These are phyloP conservation scores for Fusarium virguliforme DNA, from an alignment of 2,329 filamentous ascomycete genomes.

Conservation along the genomic window DNA sequence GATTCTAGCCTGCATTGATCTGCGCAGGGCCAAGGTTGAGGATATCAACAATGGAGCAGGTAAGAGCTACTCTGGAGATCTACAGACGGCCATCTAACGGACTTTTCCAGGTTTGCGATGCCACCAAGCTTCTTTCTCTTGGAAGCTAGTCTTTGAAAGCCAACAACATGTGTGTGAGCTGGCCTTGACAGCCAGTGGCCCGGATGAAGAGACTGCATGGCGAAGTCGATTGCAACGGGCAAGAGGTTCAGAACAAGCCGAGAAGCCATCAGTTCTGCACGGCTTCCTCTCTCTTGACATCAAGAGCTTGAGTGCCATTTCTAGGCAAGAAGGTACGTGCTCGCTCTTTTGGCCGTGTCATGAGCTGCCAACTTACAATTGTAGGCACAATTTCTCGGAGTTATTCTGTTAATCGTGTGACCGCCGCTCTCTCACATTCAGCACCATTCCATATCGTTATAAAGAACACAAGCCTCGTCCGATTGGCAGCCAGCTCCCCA, in stretches of 20 bases:
- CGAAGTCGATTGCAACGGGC: conserved; percentile 74
- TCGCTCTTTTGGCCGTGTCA: background rate
- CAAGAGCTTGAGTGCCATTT: conserved; percentile 81
- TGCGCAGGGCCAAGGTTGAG: conserved; percentile 78
- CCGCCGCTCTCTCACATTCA: conserved; percentile 79
- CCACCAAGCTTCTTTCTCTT: conserved; percentile 87
- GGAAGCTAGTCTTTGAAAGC: conserved; percentile 91
- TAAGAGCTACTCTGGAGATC: conserved; percentile 52
- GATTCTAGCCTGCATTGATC: conserved; percentile 80
- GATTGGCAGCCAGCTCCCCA: conserved; percentile 64
- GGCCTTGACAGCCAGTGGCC: conserved; percentile 88
- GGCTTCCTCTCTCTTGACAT: conserved; percentile 79
- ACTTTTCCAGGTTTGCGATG: conserved; percentile 82
- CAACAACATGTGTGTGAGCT: conserved; percentile 85
- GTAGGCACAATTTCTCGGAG: conserved; percentile 75
- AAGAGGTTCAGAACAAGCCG: conserved; percentile 65
- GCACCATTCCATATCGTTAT: conserved; percentile 84
- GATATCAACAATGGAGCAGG: conserved; percentile 83
- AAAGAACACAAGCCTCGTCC: conserved; percentile 84
- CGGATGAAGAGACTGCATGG: conserved; percentile 87
- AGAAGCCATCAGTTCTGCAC: conserved; percentile 66
- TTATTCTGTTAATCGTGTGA: conserved; percentile 85
- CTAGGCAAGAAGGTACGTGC: conserved; percentile 77
- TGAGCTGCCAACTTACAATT: conserved; percentile 21
- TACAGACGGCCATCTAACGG: conserved; percentile 38